Evolutionary conservation across 108 stramenopile species (phyloP), one percentile per base, ranked within the genome.

Genomic region (Cyclotella choctawhatcheeana): DNA sequence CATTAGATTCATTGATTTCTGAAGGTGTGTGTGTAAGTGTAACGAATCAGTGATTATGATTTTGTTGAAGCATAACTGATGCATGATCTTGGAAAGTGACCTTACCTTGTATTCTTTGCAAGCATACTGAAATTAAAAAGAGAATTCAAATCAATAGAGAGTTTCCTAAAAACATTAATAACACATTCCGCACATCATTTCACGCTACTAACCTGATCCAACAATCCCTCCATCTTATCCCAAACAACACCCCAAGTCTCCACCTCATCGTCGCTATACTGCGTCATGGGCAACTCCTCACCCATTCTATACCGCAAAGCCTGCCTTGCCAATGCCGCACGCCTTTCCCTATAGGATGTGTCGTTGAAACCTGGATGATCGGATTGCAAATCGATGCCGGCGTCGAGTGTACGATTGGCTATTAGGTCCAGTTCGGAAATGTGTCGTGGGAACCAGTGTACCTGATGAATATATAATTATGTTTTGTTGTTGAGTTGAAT

Each of bases 341-440:
- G 82, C 17, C 98, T 86, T 60, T 69, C 29, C 5, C 98, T 86
- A 75, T 99, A 99, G 0, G 63, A 86, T 25, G 59, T 21, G 76
- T 98, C 97, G 48, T 93, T 60, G 64, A 98, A 98, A 8, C 97
- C 97, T 2, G 95, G 95, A 81, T 96, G 97, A 71, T 96, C 94
- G 0, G 77, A 64, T 70, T 94, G 84, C 16, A 92, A 73, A 44
- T 96, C 95, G 0, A 58, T 75, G 10, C 95, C 95, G 3, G 95
- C 97, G 69, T 95, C 93, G 43, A 96, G 74, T 1, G 89, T 90
- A 0, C 95, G 88, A 70, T 92, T 86, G 21, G 94, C 97, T 35
- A 97, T 90, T 59, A 90, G 61, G 64, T 97, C 97, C 12, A 97
- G 83, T 66, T 97, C 94, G 8, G 91, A 93, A 18, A 93, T 85